These are phyloP conservation scores for Helicostylum pulchrum DNA, from an alignment of 192 early-diverging fungal genomes.

Conservation along the genomic window DNA sequence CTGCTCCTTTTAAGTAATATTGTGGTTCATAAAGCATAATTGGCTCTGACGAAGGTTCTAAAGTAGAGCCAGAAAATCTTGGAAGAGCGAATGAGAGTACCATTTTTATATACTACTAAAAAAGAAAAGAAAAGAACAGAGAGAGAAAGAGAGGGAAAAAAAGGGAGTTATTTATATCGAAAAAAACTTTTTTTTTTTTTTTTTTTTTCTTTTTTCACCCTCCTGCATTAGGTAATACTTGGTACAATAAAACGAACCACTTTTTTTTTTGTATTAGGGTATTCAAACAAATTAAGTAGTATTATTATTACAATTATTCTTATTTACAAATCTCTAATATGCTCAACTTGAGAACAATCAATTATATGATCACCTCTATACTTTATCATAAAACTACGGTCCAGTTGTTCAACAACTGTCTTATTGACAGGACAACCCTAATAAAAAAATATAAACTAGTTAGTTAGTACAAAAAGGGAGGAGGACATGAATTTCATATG, in stretches of 20 bases:
- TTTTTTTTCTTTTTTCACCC: too few relatives aligned
- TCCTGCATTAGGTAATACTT: too few relatives aligned
- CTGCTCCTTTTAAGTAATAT: constrained; percentile 14
- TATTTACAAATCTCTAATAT: constrained; percentile 35
- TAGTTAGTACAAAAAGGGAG: neutral
- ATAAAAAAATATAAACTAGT: neutral
- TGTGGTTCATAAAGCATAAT: constrained; percentile 23
- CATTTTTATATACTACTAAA: neutral
- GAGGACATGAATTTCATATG: constrained; percentile 1
- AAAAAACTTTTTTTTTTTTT: too few relatives aligned
- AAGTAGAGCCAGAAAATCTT: constrained; percentile 26
- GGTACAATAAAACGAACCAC: too few relatives aligned
- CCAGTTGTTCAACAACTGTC: constrained; percentile 51
- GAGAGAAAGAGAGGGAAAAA: neutral
- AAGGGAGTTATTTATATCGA: too few relatives aligned
- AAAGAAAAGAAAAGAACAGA: neutral
- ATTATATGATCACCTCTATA: constrained; percentile 53
- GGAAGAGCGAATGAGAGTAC: constrained; percentile 10
- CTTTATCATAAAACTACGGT: constrained; percentile 53
- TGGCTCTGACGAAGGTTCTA: constrained; percentile 23
- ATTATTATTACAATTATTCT: neutral
- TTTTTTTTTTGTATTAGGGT: too few relatives aligned
- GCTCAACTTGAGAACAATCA: constrained; percentile 47
- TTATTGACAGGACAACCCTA: constrained; percentile 50
- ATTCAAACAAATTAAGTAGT: too few relatives aligned